Base-by-base conservation (phyloP, 225 moss, liverwort and hornwort genomes). In the Marchantia polymorpha region DNA sequence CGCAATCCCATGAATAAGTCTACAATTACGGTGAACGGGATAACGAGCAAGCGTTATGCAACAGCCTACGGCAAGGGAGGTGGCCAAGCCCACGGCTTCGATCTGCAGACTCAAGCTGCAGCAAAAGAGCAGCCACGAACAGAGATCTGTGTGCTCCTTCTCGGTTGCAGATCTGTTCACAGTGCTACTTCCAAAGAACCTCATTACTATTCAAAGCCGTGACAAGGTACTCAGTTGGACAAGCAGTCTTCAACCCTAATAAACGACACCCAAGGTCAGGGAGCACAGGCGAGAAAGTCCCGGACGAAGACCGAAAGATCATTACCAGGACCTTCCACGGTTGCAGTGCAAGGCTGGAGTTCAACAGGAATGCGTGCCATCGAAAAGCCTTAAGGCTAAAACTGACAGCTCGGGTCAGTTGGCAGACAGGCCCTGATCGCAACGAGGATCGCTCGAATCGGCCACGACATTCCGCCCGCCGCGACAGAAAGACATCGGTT, bases 231-330 rank as follows among this genome's bases (percentile, higher is more conserved):
- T 59, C 7, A 39, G 39, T 39, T 2, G 39, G 39, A 39, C 8
- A 22, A 71, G 68, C 10, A 23, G 19, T 51, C 22, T 25, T 19
- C 72, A 72, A 72, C 72, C 72, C 72, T 72, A 72, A 72, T 23
- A 50, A 52, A n/a, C 17, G 4, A 54, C 39, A 39, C 15, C 52
- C 16, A 20, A 26, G 54, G 27, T 53, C 15, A 53, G 3, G 50
- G 22, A 10, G 10, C 50, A 72, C 22, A 47, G 50, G 46, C 1
- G 3, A 17, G 51, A 23, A 46, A 51, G 22, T 72, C 50, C 50
- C 3, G 22, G 19, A 15, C 61, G 29, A 3, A 27, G 31, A 29
- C 25, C 16, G 27, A 27, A 73, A 27, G 27, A 15, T 54, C 27
- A 73, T 73, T 54, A 15, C 53, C 54, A 25, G 8, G 54, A 26